Evolutionary conservation across 106 monocot genomes (phyloP).

Genomic region (Xerophyta viscosa): DNA sequence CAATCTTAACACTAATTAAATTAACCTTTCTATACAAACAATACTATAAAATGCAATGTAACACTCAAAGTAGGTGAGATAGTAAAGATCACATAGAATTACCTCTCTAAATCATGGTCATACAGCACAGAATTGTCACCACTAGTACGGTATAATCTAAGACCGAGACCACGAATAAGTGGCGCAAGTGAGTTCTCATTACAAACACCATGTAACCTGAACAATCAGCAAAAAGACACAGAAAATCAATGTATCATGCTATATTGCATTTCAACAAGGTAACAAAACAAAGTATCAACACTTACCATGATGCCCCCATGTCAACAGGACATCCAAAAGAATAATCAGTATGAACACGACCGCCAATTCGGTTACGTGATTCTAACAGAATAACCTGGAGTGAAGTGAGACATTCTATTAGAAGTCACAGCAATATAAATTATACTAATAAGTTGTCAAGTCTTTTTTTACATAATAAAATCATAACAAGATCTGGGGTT

Average conservation of each 20-base stretch:
- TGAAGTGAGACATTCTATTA: not conserved
- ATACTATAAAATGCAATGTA: no score
- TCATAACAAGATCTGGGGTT: not conserved
- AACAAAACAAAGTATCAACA: not conserved
- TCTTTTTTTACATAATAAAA: no score
- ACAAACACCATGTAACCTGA: conserved; percentile 95
- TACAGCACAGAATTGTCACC: conserved; percentile 93
- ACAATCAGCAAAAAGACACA: not conserved
- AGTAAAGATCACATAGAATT: no score
- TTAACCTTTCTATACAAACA: no score
- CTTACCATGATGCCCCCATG: conserved; percentile 93
- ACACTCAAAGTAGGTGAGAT: no score
- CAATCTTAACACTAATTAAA: no score
- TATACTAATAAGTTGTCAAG: no score
- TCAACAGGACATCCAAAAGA: conserved; percentile 96
- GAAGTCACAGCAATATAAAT: no score
- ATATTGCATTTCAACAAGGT: not conserved
- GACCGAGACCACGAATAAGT: conserved; percentile 64
- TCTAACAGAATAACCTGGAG: conserved; percentile 76
- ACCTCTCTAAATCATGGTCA: conserved; percentile 98
- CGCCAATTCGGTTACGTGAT: conserved; percentile 83
- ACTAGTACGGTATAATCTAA: conserved; percentile 88
- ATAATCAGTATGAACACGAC: conserved; percentile 88
- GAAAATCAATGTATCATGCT: conserved; percentile 3
- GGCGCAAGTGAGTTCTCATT: conserved; percentile 96